Conservation (phyloP, 768 basidiomycete genomes). For the Gyrodon lividus region DNA sequence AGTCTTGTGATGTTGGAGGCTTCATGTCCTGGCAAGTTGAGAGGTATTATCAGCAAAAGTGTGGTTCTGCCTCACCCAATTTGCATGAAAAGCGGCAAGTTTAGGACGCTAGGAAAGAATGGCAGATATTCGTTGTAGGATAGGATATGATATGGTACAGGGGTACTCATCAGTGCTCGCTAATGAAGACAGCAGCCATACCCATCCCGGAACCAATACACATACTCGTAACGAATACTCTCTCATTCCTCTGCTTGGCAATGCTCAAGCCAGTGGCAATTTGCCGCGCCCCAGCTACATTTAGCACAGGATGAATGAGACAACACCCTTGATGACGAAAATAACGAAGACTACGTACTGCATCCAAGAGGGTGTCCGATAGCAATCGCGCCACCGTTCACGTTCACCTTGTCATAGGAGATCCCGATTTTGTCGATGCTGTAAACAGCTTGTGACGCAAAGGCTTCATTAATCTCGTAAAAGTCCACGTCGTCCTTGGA, state of each 20-base stretch:
- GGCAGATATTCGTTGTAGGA: neutral
- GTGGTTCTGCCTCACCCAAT: too few species aligned
- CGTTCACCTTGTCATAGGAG: constrained; percentile 77
- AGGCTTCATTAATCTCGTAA: constrained; percentile 91
- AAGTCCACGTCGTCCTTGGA: constrained; percentile 76
- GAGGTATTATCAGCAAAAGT: too few species aligned
- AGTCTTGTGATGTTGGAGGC: too few species aligned
- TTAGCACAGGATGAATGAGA: constrained; percentile 7
- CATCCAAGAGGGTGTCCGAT: constrained; percentile 86
- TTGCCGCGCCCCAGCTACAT: constrained; percentile 77
- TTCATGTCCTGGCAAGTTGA: too few species aligned
- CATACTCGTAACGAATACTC: constrained; percentile 88
- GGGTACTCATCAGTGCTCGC: constrained; percentile 58
- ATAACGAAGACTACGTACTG: constrained; percentile 49
- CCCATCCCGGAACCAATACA: constrained; percentile 91
- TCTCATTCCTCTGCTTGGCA: constrained; percentile 71
- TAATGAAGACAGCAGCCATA: constrained; percentile 85
- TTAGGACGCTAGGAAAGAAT: too few species aligned
- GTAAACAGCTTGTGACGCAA: constrained; percentile 81
- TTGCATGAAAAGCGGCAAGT: too few species aligned
- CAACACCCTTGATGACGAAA: neutral
- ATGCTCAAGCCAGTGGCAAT: constrained; percentile 82
- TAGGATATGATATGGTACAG: neutral
- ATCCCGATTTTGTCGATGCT: constrained; percentile 67
- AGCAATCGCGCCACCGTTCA: constrained; percentile 86